These are phyloP conservation scores for Leccinum longicurvipes DNA, from an alignment of 768 basidiomycete species.

Conservation along the genomic window DNA sequence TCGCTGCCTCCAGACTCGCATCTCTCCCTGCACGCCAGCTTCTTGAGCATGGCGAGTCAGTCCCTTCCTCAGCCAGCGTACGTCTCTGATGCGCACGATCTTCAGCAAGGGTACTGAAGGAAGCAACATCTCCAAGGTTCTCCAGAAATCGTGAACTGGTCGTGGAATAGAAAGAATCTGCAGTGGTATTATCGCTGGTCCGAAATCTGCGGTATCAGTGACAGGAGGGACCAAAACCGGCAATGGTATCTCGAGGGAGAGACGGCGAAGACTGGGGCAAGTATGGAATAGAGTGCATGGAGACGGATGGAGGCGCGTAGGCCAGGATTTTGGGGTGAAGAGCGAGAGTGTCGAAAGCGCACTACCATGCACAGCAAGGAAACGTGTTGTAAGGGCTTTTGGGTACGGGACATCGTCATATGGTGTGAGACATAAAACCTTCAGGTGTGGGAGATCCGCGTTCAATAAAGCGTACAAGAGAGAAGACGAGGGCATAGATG, in stretches of 20 bases:
- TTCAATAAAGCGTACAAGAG: conserved; percentile 57
- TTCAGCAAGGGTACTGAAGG: conserved; percentile 54
- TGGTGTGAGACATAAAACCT: conserved; percentile 66
- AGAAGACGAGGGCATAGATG: conserved; percentile 66
- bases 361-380: conserved; percentile 59
- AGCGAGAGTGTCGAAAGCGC: conserved; percentile 59
- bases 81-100: conserved; percentile 60
- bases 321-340: conserved; percentile 69
- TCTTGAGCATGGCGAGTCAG: conserved; percentile 62
- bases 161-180: conserved; percentile 72
- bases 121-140: conserved; percentile 50
- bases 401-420: conserved; percentile 67
- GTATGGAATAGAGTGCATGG: conserved; percentile 45
- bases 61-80: conserved; percentile 70
- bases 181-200: conserved; percentile 36
- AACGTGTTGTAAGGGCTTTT: conserved; percentile 50
- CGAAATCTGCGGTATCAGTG: conserved; percentile 21
- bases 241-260: conserved; percentile 69
- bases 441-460: conserved; percentile 59
- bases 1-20: conserved; percentile 68
- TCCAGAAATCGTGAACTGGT: conserved; percentile 60
- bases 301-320: conserved; percentile 54
- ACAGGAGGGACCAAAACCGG: conserved; percentile 43
- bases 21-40: conserved; percentile 78
- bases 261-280: conserved; percentile 58